Base-by-base conservation (phyloP, 2,329 filamentous ascomycete species). In the Fusarium albidum region DNA sequence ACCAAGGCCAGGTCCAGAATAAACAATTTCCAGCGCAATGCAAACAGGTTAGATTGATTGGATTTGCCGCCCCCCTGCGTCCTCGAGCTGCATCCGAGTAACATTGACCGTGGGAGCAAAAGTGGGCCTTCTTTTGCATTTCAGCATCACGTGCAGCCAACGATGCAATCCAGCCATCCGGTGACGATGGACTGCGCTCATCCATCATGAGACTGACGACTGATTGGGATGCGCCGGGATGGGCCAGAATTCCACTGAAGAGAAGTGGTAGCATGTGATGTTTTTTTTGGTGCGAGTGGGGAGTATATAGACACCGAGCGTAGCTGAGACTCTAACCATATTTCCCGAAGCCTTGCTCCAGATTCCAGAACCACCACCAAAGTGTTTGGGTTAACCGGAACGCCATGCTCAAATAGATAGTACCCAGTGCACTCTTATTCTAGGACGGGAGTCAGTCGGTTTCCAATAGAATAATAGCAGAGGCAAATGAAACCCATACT, bases 401-500 rank as follows among this genome's bases (percentile, higher is more conserved):
- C 52, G 38, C 45, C 55, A n/a, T 49, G 39, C 21, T 50, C 48
- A 33, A 40, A 15, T 31, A 37, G 27, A 32, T 25, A 21, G 34
- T 34, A 27, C 11, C 29, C 7, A 5, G 29, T 33, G 15, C n/a
- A 38, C 28, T 17, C 37, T 53, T 53, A 60, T 53, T 59, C 56
- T 62, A 25, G 4, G 25, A 11, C 9, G 10, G 28, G 41, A n/a
- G 34, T 62, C n/a, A 62, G 59, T n/a, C 13, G 9, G 10, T 17
- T 4, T 13, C 1, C 9, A n/a, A 6, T 26, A 12, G 3, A 21
- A 7, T 4, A 11, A 10, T 1, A n/a, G 1, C 7, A 10, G 13
- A 1, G 9, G 6, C 4, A 5, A 25, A 15, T n/a, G 33, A 11
- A 7, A 8, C 11, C 61, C 72, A 66, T 62, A 77, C 75, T 78